Percentiles rank a stretch among this genome's conserved stretches.
phyloP scores from a whole-genome alignment of 2,329 filamentous ascomycete species.

The Thielaviopsis punctulata region DNA sequence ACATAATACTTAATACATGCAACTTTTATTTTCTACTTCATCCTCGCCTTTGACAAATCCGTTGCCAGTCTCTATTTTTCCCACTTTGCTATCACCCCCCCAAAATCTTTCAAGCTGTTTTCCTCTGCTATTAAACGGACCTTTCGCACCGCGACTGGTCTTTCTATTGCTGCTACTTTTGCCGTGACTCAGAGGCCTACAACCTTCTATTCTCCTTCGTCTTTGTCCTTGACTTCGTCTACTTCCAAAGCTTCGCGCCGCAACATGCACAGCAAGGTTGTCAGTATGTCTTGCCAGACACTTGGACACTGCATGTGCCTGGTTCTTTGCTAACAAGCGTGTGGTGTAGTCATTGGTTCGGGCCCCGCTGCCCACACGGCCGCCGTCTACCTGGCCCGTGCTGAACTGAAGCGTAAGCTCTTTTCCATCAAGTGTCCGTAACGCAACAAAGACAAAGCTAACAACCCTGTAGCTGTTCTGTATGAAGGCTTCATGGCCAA shows the following conservation, averaged over 20 bases:
- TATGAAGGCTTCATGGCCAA: constrained; percentile 98
- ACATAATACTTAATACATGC: too few species aligned
- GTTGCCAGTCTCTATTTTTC: background rate
- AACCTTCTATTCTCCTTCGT: background rate
- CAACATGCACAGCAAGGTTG: constrained; percentile 79
- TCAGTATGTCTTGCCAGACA: constrained; percentile 42
- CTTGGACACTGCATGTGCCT: background rate
- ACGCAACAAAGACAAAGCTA: background rate
- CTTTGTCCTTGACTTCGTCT: background rate
- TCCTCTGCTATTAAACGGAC: constrained; percentile 63
- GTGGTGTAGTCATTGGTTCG: constrained; percentile 56
- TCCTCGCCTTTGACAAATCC: background rate
- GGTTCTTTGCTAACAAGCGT: background rate
- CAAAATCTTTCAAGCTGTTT: constrained; percentile 66
- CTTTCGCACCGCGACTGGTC: constrained; percentile 55
- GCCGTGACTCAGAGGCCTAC: constrained; percentile 16
- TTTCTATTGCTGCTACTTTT: constrained; percentile 54
- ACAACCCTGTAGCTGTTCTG: constrained; percentile 44
- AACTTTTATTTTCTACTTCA: background rate
- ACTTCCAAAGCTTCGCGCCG: background rate
- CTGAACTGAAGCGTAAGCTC: constrained; percentile 65
- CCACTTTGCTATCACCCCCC: background rate
- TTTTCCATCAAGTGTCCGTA: background rate
- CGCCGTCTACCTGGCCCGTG: constrained; percentile 86
- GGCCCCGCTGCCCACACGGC: constrained; percentile 96